These are phyloP conservation scores for Chiua sp. DNA, from an alignment of 1,284 basidiomycete genomes.

Conservation along the genomic window DNA sequence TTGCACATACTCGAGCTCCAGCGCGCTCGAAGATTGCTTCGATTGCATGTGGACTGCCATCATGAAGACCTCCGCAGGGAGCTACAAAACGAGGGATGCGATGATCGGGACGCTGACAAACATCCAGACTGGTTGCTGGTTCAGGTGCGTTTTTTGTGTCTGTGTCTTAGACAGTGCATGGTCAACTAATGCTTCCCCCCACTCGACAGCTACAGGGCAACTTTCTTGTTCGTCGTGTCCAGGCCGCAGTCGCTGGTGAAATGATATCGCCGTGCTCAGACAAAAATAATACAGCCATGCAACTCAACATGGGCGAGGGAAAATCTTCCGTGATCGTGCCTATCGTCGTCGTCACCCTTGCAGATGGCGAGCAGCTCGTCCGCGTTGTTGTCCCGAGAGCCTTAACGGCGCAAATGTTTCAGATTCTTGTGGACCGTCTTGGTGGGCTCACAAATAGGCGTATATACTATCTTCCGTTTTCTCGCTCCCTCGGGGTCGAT, in stretches of 20 bases:
- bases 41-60: conserved; percentile 2
- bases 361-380: conserved; percentile 48
- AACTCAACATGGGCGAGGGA: conserved; percentile 47
- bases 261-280: conserved; percentile 49
- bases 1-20: conserved; percentile 38
- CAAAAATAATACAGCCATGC: conserved; percentile 43
- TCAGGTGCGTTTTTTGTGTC: conserved; percentile 38
- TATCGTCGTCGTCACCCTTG: conserved; percentile 44
- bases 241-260: conserved; percentile 44
- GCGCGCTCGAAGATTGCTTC: conserved; percentile 30
- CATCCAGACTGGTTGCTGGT: conserved; percentile 50
- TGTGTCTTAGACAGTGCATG: not conserved
- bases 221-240: conserved; percentile 44
- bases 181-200: not conserved
- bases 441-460: conserved; percentile 50
- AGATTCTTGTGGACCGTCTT: conserved; percentile 47
- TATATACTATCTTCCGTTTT: conserved; percentile 54
- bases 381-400: conserved; percentile 55
- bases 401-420: conserved; percentile 49
- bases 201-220: conserved; percentile 45
- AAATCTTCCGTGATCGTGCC: conserved; percentile 61
- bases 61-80: conserved; percentile 41
- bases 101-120: conserved; percentile 17
- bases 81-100: conserved; percentile 27
- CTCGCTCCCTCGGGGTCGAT: conserved; percentile 39